Percentiles rank a stretch among this genome's conserved stretches.
Conservation (phyloP, 768 basidiomycete genomes). For the Termitomyces sp. region DNA sequence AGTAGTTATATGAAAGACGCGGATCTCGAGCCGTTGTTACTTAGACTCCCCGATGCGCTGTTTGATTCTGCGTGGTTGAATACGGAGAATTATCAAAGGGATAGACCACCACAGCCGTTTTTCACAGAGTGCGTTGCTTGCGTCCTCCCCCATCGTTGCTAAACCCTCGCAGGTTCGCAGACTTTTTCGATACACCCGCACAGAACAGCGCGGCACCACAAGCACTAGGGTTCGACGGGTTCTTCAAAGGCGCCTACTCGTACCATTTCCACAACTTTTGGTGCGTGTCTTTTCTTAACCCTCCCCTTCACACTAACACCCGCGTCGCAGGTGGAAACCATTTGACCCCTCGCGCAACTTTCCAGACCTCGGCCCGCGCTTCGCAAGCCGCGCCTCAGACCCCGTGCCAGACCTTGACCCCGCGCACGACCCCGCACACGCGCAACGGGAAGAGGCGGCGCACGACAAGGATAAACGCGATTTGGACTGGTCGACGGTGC, state of each 20-base stretch:
- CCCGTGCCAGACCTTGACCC: constrained; percentile 25
- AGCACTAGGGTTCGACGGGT: constrained; percentile 82
- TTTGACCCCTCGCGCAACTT: constrained; percentile 86
- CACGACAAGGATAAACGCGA: constrained; percentile 66
- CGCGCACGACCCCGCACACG: not conserved
- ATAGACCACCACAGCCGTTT: constrained; percentile 89
- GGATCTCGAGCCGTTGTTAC: constrained; percentile 65
- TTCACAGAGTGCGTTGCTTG: constrained; percentile 62
- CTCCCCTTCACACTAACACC: not conserved
- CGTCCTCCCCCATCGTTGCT: no score
- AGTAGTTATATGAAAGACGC: constrained; percentile 82
- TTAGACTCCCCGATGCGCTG: constrained; percentile 83
- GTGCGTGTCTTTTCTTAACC: constrained; percentile 29
- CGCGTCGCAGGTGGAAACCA: constrained; percentile 74
- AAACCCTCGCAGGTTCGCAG: constrained; percentile 53
- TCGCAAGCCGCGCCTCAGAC: constrained; percentile 50
- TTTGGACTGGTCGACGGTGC: constrained; percentile 80
- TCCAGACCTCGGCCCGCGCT: constrained; percentile 82
- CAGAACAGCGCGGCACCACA: constrained; percentile 72
- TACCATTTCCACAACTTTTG: constrained; percentile 96
- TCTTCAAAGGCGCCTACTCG: constrained; percentile 89
- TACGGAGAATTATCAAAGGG: constrained; percentile 82
- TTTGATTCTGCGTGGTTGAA: constrained; percentile 96
- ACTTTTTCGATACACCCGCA: constrained; percentile 75
- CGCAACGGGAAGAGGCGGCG: not conserved